Percentiles rank a stretch among this genome's conserved stretches.
Evolutionary conservation across 306 rosid species (phyloP).

Genomic region (Vachellia pachyceras): DNA sequence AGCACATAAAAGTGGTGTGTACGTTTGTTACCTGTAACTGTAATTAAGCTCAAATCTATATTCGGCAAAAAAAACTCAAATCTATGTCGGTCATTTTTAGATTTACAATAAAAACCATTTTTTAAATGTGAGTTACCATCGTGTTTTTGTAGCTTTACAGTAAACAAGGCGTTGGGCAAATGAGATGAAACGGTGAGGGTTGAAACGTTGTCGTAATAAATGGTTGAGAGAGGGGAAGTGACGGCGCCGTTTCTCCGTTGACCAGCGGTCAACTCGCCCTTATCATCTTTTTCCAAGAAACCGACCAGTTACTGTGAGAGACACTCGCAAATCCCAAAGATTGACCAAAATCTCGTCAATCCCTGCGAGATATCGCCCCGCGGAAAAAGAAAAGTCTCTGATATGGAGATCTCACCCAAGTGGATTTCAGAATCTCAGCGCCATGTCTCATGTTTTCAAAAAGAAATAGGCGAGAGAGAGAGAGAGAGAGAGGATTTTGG

Average conservation of each 20-base stretch:
- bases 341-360: constrained; percentile 50
- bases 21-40: too few species aligned
- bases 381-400: constrained; percentile 36
- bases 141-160: too few species aligned
- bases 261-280: constrained; percentile 51
- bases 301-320: constrained; percentile 39
- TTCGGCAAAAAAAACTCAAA: too few species aligned
- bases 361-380: constrained; percentile 40
- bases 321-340: constrained; percentile 41
- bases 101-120: too few species aligned
- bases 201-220: constrained; percentile 25
- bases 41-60: too few species aligned
- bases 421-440: constrained; percentile 92
- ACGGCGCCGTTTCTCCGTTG: constrained; percentile 51
- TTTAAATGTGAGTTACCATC: too few species aligned
- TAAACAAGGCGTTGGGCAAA: background rate
- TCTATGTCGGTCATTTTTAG: too few species aligned
- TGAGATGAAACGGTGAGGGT: background rate
- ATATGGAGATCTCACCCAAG: constrained; percentile 64
- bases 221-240: constrained; percentile 3
- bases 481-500: constrained; percentile 45
- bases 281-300: background rate
- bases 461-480: constrained; percentile 31
- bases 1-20: too few species aligned
- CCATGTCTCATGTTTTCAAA: constrained; percentile 49